Conservation (phyloP, 345 rosid species). For the Pistacia integerrima region DNA sequence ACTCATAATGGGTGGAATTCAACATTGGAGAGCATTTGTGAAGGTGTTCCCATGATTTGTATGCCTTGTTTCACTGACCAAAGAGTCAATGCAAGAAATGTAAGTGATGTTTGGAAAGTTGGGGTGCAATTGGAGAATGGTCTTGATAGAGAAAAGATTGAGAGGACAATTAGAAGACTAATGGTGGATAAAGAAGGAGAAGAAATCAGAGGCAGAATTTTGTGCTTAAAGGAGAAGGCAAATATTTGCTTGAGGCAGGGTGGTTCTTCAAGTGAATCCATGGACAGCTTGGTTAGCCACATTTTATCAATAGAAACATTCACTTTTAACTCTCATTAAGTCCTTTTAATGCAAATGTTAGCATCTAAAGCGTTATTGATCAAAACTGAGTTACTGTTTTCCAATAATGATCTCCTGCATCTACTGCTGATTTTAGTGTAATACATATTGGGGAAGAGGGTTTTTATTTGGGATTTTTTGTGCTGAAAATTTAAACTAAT, state of each 20-base stretch:
- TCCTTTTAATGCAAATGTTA: background rate
- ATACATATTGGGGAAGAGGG: too few relatives aligned
- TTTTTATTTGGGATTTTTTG: too few relatives aligned
- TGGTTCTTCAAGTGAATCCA: constrained; percentile 26
- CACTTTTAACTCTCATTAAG: background rate
- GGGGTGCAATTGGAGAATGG: constrained; percentile 37
- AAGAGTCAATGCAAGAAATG: constrained; percentile 27
- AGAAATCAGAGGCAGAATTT: constrained; percentile 25
- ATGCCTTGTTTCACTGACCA: constrained; percentile 44
- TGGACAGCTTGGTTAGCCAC: constrained; percentile 24
- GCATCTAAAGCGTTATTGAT: background rate
- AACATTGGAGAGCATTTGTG: constrained; percentile 29
- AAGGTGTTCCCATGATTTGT: constrained; percentile 44
- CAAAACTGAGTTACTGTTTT: background rate
- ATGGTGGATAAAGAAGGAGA: constrained; percentile 33
- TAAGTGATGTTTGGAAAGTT: constrained; percentile 36
- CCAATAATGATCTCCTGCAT: too few relatives aligned
- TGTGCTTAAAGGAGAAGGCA: constrained; percentile 24
- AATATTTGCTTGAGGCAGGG: constrained; percentile 13
- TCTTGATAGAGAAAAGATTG: constrained; percentile 19
- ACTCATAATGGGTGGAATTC: constrained; percentile 45
- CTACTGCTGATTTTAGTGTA: too few relatives aligned
- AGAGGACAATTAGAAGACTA: constrained; percentile 18
- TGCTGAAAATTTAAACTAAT: too few relatives aligned
- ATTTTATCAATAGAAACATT: constrained; percentile 23